Evolutionary conservation across 1,284 basidiomycete species (phyloP).

Genomic region (Anthracocystis walkeri): DNA sequence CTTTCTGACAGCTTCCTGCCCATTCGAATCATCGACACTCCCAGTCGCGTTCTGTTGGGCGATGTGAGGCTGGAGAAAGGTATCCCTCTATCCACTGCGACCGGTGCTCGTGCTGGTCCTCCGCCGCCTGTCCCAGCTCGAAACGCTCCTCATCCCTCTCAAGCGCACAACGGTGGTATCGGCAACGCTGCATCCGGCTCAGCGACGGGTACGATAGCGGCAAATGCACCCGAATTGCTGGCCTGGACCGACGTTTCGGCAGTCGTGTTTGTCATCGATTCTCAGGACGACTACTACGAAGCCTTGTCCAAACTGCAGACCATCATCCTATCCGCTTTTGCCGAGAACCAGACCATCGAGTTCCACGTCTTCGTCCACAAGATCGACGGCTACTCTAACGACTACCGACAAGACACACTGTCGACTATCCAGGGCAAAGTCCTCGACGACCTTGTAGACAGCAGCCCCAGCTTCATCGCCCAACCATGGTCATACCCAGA

Average conservation of each 20-base stretch:
- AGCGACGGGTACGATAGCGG: slow-evolving; percentile 2
- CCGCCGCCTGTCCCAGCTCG: slow-evolving; percentile 42
- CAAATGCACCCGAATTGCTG: slow-evolving; percentile 23
- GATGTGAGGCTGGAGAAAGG: slow-evolving; percentile 42
- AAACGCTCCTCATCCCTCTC: slow-evolving; percentile 12
- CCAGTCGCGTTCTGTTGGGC: slow-evolving; percentile 76
- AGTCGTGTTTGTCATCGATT: slow-evolving; percentile 95
- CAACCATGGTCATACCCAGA: slow-evolving; percentile 51
- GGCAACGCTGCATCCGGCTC: slow-evolving; percentile 3
- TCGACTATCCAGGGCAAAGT: slow-evolving; percentile 64
- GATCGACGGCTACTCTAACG: slow-evolving; percentile 89
- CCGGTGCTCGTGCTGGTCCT: slow-evolving; percentile 25
- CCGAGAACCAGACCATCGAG: slow-evolving; percentile 81
- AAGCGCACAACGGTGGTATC: not conserved
- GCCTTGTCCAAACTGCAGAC: slow-evolving; percentile 78
- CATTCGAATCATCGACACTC: slow-evolving; percentile 95
- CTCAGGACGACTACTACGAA: slow-evolving; percentile 77
- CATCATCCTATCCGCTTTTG: slow-evolving; percentile 71
- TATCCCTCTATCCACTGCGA: slow-evolving; percentile 27
- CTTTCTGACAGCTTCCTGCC: slow-evolving; percentile 83
- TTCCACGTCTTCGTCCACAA: slow-evolving; percentile 97
- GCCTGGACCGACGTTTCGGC: slow-evolving; percentile 65
- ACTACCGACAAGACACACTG: slow-evolving; percentile 78
- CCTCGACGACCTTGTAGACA: slow-evolving; percentile 63
- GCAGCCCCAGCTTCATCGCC: slow-evolving; percentile 49